Evolutionary conservation across 768 basidiomycete genomes (phyloP), one percentile per base, ranked within the genome.

Genomic region (Pleurotus citrinopileatus): DNA sequence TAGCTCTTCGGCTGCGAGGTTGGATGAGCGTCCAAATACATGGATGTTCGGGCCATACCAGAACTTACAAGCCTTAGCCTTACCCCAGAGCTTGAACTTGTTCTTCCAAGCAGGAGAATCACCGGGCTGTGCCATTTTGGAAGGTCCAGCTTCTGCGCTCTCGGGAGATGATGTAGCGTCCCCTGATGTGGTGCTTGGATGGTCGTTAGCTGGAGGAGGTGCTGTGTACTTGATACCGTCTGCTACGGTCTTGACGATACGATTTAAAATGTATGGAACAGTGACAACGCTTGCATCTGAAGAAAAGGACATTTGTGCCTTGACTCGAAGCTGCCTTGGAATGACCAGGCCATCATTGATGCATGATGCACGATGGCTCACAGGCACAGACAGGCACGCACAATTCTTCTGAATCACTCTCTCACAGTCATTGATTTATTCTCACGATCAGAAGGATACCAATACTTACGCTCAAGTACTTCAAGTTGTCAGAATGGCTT

Each of bases 261-360:
- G 48, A 37, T 51, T 51, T 28, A 51, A 34, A 13, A 51, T 34
- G 48, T 51, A 37, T 34, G 48, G 48, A 34, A 51, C 48, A 25
- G 29, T 51, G 48, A 37, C 17, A 36, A 34, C 48, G n/a, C 48
- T 28, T 7, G 48, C 34, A 51, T 51, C 48, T 19, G 34, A 51
- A 36, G 48, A 51, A 37, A 51, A 51, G 12, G 48, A 51, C 48
- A 51, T 51, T n/a, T 51, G 48, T 51, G 32, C 32, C 32, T 37
- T 19, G 38, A 34, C 9, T 7, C n/a, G 9, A 34, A 10, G n/a
- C n/a, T n/a, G n/a, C n/a, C n/a, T n/a, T n/a, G n/a, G n/a, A n/a
- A n/a, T n/a, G n/a, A n/a, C n/a, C n/a, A n/a, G n/a, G n/a, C n/a
- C n/a, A n/a, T n/a, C n/a, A n/a, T n/a, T n/a, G n/a, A n/a, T n/a